Evolutionary conservation across 192 early-diverging fungal genomes (phyloP).

Genomic region (Backusella liffmaniae): DNA sequence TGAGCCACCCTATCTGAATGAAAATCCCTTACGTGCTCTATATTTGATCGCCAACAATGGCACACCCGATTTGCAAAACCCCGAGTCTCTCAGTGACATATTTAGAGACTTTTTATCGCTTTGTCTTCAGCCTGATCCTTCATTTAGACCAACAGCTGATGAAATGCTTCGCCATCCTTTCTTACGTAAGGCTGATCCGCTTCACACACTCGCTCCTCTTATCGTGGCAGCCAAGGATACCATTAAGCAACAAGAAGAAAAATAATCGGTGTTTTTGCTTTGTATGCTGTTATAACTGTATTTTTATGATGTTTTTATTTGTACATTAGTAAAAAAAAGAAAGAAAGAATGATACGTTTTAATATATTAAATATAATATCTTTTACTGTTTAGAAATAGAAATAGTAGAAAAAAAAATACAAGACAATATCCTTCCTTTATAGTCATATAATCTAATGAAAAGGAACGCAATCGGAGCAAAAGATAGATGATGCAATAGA

Average conservation of each 20-base stretch:
- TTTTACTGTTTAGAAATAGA: background rate
- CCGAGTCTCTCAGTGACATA: conserved; percentile 69
- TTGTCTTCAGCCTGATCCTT: conserved; percentile 81
- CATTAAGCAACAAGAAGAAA: background rate
- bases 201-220: conserved; percentile 76
- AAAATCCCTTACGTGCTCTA: conserved; percentile 87
- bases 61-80: conserved; percentile 85
- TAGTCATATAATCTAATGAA: background rate
- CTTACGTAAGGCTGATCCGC: conserved; percentile 77
- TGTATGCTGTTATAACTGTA: background rate
- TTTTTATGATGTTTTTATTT: background rate
- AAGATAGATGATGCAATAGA: background rate
- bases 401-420: background rate
- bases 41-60: conserved; percentile 97
- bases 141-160: conserved; percentile 73
- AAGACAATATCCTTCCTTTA: background rate
- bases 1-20: conserved; percentile 95
- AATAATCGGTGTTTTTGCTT: background rate
- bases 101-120: conserved; percentile 85
- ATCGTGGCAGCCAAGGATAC: conserved; percentile 45
- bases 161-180: conserved; percentile 88
- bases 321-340: background rate
- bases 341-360: background rate
- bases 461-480: no score
- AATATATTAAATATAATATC: background rate